Conservation (phyloP, 495 filamentous ascomycete species). For the Penicillium egyptiacum region DNA sequence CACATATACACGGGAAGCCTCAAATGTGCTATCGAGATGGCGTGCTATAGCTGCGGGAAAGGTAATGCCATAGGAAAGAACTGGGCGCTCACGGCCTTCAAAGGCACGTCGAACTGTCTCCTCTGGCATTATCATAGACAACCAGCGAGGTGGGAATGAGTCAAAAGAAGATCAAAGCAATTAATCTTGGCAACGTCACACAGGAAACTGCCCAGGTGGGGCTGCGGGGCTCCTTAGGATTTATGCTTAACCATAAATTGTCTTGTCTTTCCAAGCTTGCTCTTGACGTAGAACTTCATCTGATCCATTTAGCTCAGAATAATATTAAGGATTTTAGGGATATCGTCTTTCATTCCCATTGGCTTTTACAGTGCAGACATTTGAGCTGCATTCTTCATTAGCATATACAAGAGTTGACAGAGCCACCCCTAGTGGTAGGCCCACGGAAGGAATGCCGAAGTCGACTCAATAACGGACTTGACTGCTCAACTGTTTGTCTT, state of each 20-base stretch:
- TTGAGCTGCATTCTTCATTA: constrained; percentile 8
- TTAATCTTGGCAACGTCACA: too few relatives aligned
- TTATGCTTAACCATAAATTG: too few relatives aligned
- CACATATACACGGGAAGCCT: constrained; percentile 56
- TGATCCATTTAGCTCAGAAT: too few relatives aligned
- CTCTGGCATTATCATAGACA: constrained; percentile 16
- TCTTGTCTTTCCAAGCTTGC: too few relatives aligned
- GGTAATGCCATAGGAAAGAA: constrained; percentile 52
- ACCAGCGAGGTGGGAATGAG: not conserved
- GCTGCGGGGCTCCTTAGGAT: too few relatives aligned
- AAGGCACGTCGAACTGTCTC: constrained; percentile 46
- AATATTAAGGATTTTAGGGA: constrained; percentile 40
- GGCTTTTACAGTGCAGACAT: constrained; percentile 32
- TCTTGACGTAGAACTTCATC: too few relatives aligned
- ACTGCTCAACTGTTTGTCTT: too few relatives aligned
- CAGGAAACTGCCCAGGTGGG: too few relatives aligned
- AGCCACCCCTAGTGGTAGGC: constrained; percentile 1
- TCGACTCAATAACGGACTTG: not conserved
- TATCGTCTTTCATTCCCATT: constrained; percentile 42
- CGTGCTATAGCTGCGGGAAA: constrained; percentile 51
- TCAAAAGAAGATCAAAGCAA: not conserved
- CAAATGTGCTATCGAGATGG: constrained; percentile 52
- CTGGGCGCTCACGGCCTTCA: constrained; percentile 35
- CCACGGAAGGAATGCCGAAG: not conserved
- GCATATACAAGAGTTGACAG: constrained; percentile 3